Percentiles rank a stretch among this genome's conserved stretches.
Conservation (phyloP, 192 early-diverging fungal genomes). For the Dissophora ornata region DNA sequence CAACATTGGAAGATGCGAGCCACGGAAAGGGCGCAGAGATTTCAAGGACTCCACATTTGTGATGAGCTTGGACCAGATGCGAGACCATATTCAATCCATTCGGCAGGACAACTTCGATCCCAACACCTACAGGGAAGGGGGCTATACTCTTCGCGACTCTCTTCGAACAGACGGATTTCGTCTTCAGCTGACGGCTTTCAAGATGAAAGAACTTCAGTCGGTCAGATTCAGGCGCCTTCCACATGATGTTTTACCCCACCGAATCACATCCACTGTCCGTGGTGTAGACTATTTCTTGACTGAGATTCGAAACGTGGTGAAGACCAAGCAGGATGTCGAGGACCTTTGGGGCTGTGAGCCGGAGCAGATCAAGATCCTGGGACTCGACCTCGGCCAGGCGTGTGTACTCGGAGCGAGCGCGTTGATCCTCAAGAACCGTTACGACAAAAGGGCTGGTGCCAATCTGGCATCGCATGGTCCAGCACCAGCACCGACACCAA, state of each 20-base stretch:
- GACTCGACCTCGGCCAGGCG: constrained; percentile 9
- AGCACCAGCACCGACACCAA: no score
- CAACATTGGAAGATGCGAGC: not conserved
- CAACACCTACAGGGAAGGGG: not conserved
- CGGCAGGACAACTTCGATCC: constrained; percentile 2
- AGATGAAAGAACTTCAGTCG: constrained; percentile 17
- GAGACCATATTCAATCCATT: not conserved
- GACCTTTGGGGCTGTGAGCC: constrained; percentile 6
- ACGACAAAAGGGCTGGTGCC: not conserved
- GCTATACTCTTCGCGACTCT: constrained; percentile 12
- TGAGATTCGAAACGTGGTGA: constrained; percentile 15
- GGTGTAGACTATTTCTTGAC: constrained; percentile 14
- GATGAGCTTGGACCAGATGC: not conserved
- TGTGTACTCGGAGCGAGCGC: constrained; percentile 16
- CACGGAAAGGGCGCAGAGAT: not conserved
- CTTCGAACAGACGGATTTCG: constrained; percentile 22
- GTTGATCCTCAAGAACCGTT: not conserved
- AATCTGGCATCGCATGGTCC: not conserved
- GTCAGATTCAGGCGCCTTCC: constrained; percentile 6
- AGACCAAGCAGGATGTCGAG: constrained; percentile 3
- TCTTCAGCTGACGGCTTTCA: constrained; percentile 18
- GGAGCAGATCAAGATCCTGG: constrained; percentile 11
- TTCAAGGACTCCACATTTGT: not conserved
- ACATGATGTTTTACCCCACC: not conserved
- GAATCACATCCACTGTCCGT: not conserved